These are phyloP conservation scores for Colletotrichum paranaense DNA, from an alignment of 2,329 filamentous ascomycete genomes.

Conservation along the genomic window DNA sequence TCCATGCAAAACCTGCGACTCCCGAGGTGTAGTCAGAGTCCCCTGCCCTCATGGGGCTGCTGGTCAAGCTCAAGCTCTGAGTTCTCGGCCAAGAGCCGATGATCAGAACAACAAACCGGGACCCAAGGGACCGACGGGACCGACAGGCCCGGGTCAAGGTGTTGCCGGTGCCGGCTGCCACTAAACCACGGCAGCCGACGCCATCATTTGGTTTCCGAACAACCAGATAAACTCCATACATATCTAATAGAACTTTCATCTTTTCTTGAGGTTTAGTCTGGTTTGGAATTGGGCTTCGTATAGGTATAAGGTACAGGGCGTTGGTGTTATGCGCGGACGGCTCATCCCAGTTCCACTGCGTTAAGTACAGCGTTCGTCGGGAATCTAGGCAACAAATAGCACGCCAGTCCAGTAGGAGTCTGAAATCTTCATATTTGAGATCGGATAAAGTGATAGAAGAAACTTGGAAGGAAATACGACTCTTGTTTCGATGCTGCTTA, in stretches of 20 bases:
- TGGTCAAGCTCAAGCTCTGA: slow-evolving; percentile 1
- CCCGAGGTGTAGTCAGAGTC: slow-evolving; percentile 28
- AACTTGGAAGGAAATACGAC: background rate
- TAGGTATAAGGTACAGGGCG: background rate
- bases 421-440: background rate
- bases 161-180: slow-evolving; percentile 19
- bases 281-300: background rate
- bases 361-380: too few species aligned
- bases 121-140: slow-evolving; percentile 12
- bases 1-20: slow-evolving; percentile 21
- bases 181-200: background rate
- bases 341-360: background rate
- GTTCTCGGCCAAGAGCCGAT: background rate
- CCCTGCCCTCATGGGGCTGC: slow-evolving; percentile 23
- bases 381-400: background rate
- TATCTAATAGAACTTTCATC: background rate
- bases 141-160: slow-evolving; percentile 6
- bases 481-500: background rate
- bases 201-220: background rate
- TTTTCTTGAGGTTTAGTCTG: background rate
- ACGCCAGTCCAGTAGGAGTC: background rate
- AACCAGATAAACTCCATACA: too few species aligned
- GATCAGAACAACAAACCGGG: slow-evolving; percentile 11
- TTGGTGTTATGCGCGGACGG: background rate
- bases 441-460: background rate